Evolutionary conservation across 257 asterid species (phyloP), one percentile per base, ranked within the genome.

Genomic region (Solanum chilense): DNA sequence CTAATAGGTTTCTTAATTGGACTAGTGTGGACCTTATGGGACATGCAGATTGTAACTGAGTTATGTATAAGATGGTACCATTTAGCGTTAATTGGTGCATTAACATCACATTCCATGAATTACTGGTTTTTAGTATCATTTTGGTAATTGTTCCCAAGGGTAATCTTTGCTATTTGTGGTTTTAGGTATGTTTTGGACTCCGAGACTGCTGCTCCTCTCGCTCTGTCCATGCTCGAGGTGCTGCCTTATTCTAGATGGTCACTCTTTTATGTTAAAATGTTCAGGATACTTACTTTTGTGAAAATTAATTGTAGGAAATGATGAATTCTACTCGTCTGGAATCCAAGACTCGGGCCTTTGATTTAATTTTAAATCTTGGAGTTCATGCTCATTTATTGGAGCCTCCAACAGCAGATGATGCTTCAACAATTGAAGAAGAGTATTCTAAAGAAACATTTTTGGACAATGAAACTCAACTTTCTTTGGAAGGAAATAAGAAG

Each of bases 301-400:
- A 18, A 49, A 86, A 88, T 84, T 84, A 44, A 75, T 88, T 91
- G 91, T 90, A 97, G 99, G 99, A 95, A 92, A 97, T 97, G 98
- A 93, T 96, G 75, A 92, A 90, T 94, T 93, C 99, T 89, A 93
- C 99, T 82, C 92, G 87, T 82, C 91, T 93, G 90, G 95, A 90
- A 91, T 97, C 99, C 88, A 97, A 95, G 88, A 85, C 96, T 89
- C 94, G 98, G 88, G 99, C 98, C 88, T 97, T 97, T 91, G 99
- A 97, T 94, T 90, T 97, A 88, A 93, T 97, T 87, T 92, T 97
- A 60, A 96, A 97, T 92, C 99, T 97, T 69, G 99, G 99, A 86
- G 99, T 97, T 90, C 99, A 96, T 90, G 98, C 99, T 21, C 99
- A 97, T 91, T 89, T 97, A 69, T 92, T 97, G 93, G 99, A 97